Percentiles rank a stretch among this genome's conserved stretches.
Conservation (phyloP, 1,284 basidiomycete genomes). For the Puccinia horiana region DNA sequence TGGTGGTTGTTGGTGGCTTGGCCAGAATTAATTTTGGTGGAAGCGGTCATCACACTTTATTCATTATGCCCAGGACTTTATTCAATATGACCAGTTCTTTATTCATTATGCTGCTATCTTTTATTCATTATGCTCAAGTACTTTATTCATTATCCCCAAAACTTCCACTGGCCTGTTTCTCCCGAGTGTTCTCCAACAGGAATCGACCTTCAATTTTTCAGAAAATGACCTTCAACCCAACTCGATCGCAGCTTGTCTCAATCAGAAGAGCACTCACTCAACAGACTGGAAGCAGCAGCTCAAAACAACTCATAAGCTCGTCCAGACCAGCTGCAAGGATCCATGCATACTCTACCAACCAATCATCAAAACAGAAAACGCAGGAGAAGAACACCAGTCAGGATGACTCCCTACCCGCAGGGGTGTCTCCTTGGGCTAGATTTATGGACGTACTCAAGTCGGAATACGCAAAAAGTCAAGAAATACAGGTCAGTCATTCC, state of each 20-base stretch:
- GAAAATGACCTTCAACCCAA: conserved; percentile 4
- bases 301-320: background rate
- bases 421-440: conserved; percentile 47
- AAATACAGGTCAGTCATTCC: conserved; percentile 34
- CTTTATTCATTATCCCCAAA: background rate
- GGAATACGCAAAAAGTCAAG: conserved; percentile 49
- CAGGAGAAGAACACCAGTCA: conserved; percentile 12
- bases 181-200: too few species aligned
- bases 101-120: too few species aligned
- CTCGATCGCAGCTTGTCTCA: background rate
- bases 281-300: background rate
- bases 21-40: background rate
- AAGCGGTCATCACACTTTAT: too few species aligned
- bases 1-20: background rate
- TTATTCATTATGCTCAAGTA: background rate
- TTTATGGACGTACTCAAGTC: conserved; percentile 49
- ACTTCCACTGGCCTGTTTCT: background rate
- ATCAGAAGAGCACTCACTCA: conserved; percentile 7
- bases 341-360: background rate
- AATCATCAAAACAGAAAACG: conserved; percentile 34
- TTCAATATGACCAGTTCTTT: conserved; percentile 3
- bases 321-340: background rate
- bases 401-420: conserved; percentile 38
- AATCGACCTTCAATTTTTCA: too few species aligned
- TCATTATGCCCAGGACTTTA: too few species aligned